Evolutionary conservation across 2,329 filamentous ascomycete genomes (phyloP).

Genomic region (Botrytis cinerea): DNA sequence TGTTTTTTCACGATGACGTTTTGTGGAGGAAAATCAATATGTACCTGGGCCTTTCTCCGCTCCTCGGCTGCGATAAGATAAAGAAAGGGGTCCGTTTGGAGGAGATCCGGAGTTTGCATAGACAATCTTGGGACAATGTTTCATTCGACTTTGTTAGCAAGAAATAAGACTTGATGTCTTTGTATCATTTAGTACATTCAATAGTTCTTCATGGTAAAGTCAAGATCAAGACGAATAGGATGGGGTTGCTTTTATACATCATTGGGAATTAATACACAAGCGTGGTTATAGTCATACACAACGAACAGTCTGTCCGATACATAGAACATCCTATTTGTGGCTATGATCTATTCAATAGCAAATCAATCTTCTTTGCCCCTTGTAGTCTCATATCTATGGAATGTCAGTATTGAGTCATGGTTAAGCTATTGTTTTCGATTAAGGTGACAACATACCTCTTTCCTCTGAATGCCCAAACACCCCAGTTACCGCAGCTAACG

Average conservation of each 20-base stretch:
- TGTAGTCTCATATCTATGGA: slow-evolving; percentile 41
- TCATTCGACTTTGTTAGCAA: neutral
- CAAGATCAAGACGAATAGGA: neutral
- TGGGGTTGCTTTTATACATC: slow-evolving; percentile 4
- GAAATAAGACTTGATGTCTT: neutral
- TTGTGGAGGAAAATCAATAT: slow-evolving; percentile 14
- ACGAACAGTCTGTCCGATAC: neutral
- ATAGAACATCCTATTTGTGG: neutral
- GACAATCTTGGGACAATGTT: neutral
- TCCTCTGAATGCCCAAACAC: slow-evolving; percentile 93
- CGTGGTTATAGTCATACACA: neutral
- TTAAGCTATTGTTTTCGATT: neutral
- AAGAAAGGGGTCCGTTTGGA: slow-evolving; percentile 33
- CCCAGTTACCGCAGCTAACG: slow-evolving; percentile 94
- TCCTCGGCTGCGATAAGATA: slow-evolving; percentile 25
- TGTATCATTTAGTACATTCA: slow-evolving; percentile 8
- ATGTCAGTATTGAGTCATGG: slow-evolving; percentile 24
- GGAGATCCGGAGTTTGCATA: slow-evolving; percentile 2
- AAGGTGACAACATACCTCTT: slow-evolving; percentile 69
- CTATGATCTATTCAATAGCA: neutral
- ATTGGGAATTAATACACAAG: slow-evolving; percentile 1
- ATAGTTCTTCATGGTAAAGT: slow-evolving; percentile 4
- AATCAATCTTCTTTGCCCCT: slow-evolving; percentile 31
- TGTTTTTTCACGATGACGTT: slow-evolving; percentile 22
- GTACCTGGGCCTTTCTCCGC: slow-evolving; percentile 9